A percentile compares a stretch with the other conserved stretches of the same genome.
Conservation (phyloP, 2,329 filamentous ascomycete genomes). For the Exophiala oligosperma region DNA sequence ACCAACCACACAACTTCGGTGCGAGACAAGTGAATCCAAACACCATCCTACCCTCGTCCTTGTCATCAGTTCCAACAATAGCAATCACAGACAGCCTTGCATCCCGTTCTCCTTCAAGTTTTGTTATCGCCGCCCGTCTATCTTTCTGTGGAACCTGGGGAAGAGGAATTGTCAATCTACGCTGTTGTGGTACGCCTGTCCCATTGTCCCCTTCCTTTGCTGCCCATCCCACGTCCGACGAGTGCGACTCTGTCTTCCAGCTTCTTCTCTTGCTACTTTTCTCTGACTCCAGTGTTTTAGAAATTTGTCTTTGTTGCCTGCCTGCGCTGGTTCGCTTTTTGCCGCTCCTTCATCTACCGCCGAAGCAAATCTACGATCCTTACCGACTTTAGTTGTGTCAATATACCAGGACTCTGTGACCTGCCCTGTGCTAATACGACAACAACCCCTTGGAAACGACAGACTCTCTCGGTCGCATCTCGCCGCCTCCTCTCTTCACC, state of each 20-base stretch:
- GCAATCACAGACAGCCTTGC: constrained; percentile 22
- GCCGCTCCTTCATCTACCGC: constrained; percentile 3
- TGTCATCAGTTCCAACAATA: constrained; percentile 24
- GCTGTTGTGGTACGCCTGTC: constrained; percentile 9
- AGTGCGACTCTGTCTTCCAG: not conserved
- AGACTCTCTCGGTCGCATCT: not conserved
- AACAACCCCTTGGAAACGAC: not conserved
- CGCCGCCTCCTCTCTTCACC: not conserved
- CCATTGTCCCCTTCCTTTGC: constrained; percentile 15
- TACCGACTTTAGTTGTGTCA: constrained; percentile 9
- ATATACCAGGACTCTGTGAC: not conserved
- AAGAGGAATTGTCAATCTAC: constrained; percentile 13
- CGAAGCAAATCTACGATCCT: constrained; percentile 7
- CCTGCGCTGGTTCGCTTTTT: constrained; percentile 22
- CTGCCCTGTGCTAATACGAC: not conserved
- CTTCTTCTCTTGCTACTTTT: not conserved
- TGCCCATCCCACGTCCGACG: not conserved
- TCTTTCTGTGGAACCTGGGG: constrained; percentile 23
- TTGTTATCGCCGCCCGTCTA: constrained; percentile 18
- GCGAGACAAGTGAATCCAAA: constrained; percentile 2
- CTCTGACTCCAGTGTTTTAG: constrained; percentile 17
- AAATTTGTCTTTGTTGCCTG: constrained; percentile 13
- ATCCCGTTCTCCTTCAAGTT: constrained; percentile 13
- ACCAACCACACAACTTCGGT: constrained; percentile 20
- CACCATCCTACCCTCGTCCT: constrained; percentile 2